These are phyloP conservation scores for Dendrobium catenatum DNA, from an alignment of 106 monocot genomes.

Conservation along the genomic window DNA sequence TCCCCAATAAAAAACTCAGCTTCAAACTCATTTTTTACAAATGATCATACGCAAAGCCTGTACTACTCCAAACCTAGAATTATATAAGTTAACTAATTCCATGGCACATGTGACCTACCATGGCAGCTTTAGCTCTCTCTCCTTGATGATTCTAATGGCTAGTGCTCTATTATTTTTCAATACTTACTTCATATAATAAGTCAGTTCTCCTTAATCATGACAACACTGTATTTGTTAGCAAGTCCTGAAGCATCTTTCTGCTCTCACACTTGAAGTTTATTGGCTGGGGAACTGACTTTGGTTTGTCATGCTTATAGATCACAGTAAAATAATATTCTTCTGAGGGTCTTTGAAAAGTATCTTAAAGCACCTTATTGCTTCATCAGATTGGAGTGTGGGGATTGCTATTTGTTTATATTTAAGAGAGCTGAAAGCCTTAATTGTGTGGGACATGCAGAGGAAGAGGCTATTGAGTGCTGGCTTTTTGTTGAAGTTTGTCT, in stretches of 20 bases:
- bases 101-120: constrained; percentile 34
- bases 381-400: background rate
- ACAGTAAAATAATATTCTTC: constrained; percentile 25
- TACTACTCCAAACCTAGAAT: background rate
- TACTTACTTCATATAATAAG: constrained; percentile 8
- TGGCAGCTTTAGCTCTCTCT: constrained; percentile 32
- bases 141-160: constrained; percentile 14
- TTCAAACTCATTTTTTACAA: background rate
- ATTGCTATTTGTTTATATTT: background rate
- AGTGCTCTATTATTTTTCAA: constrained; percentile 17
- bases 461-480: background rate
- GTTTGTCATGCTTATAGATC: constrained; percentile 36
- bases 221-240: background rate
- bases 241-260: constrained; percentile 35
- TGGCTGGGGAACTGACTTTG: constrained; percentile 34
- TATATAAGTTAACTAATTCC: constrained; percentile 13
- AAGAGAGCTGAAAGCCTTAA: background rate
- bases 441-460: constrained; percentile 1
- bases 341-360: constrained; percentile 12
- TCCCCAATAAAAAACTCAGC: background rate
- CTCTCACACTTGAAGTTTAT: constrained; percentile 17
- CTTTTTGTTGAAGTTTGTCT: background rate
- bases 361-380: constrained; percentile 26
- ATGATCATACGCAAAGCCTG: background rate
- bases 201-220: background rate